Evolutionary conservation across 208 protist species (phyloP), one percentile per base, ranked within the genome.

Genomic region (Strigomonas culicis): DNA sequence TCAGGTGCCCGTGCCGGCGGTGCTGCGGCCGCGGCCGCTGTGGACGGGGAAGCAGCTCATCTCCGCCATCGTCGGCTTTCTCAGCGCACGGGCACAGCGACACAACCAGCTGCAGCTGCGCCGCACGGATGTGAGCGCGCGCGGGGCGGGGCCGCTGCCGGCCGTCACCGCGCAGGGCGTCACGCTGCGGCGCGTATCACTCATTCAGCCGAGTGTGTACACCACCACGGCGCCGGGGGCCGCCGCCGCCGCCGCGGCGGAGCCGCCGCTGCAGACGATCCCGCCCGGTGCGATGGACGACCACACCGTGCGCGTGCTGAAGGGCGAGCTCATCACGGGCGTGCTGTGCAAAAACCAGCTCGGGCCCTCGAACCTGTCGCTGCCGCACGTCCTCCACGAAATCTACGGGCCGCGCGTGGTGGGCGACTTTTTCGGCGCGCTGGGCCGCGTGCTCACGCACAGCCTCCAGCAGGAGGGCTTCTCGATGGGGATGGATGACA

Each of bases 11-110:
- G 32, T 84, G 21, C 99, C 99, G 28, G 78, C 90, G 17, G 94
- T 99, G 21, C 70, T 99, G 11, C 97, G 95, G 75, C 99, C 98
- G 17, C 69, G 77, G 0, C 74, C 81, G 53, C 67, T 94, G 13
- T 99, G 98, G 97, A 98, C 97, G 25, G 98, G 98, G 51, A 99
- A 99, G 83, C 98, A 99, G 82, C 78, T 99, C 24, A 92, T 98
- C 59, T 93, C 89, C 1, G 75, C 77, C n/a, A 60, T 98, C 6
- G 74, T 97, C 47, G 77, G 81, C 34, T 93, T 86, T 70, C 78
- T 97, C 22, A 90, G 84, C 0, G 80, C 80, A 10, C 73, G 80
- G 39, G 62, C 82, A 36, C 64, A 70, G 1, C 64, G 59, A 25
- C 44, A 66, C 41, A 49, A 43, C 13, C 64, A 53, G 28, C 31